These are phyloP conservation scores for Echium plantagineum DNA, from an alignment of 257 asterid species.

Conservation along the genomic window DNA sequence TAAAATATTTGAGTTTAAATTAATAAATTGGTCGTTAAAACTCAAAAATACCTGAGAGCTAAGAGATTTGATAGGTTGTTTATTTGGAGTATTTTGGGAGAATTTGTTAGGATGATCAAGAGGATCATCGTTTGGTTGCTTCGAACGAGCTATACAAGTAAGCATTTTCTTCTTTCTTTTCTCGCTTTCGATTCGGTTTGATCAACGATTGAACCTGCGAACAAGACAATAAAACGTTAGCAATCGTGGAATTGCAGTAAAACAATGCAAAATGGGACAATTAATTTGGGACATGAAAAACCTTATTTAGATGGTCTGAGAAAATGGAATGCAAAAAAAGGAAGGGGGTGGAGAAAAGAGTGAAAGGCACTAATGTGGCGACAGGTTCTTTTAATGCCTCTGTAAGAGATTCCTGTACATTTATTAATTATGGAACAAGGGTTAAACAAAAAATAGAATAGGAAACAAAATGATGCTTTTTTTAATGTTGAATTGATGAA, in stretches of 20 bases:
- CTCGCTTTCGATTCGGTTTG: background rate
- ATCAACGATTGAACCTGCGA: no score
- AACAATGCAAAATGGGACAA: no score
- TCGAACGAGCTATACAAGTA: constrained; percentile 87
- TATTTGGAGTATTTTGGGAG: constrained; percentile 29
- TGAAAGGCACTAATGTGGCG: background rate
- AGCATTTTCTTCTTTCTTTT: constrained; percentile 36
- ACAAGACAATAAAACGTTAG: no score
- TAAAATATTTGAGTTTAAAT: no score
- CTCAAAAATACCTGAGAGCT: constrained; percentile 50
- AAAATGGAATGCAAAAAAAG: no score
- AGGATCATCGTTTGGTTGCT: constrained; percentile 47
- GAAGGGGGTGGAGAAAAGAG: background rate
- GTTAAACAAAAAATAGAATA: background rate
- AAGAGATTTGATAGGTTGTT: constrained; percentile 50
- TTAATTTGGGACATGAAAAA: no score
- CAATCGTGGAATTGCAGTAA: no score
- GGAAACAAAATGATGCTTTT: background rate
- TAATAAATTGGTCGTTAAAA: no score
- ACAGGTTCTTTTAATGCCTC: background rate
- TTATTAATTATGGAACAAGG: background rate
- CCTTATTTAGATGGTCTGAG: no score
- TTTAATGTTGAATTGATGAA: no score
- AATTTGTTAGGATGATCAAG: constrained; percentile 27
- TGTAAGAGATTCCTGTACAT: constrained; percentile 2